Evolutionary conservation across 2,329 filamentous ascomycete genomes (phyloP).

Genomic region (Mycosphaerelloides madeirae): DNA sequence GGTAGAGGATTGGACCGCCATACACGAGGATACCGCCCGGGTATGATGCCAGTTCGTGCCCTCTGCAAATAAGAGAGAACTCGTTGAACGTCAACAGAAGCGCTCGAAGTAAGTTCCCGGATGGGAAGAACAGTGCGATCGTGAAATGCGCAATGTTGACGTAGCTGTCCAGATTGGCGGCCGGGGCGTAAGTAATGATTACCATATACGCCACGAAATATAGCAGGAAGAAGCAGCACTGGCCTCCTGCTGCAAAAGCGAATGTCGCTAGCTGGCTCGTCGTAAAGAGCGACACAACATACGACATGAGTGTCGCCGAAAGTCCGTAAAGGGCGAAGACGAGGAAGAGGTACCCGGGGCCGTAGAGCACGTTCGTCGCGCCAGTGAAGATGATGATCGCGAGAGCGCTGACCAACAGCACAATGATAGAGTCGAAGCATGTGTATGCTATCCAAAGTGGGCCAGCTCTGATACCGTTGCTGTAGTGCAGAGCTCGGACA

Average conservation of each 20-base stretch:
- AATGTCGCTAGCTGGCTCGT: conserved; percentile 78
- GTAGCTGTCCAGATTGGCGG: conserved; percentile 62
- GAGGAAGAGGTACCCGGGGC: conserved; percentile 74
- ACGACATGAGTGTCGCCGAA: conserved; percentile 69
- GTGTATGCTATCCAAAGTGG: conserved; percentile 84
- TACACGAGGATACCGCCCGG: conserved; percentile 69
- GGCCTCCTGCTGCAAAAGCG: conserved; percentile 72
- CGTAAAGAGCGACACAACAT: conserved; percentile 75
- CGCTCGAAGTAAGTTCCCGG: conserved; percentile 68
- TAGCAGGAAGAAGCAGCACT: conserved; percentile 53
- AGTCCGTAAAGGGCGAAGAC: conserved; percentile 77
- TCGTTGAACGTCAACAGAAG: conserved; percentile 76
- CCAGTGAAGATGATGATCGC: conserved; percentile 64
- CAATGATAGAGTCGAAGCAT: conserved; percentile 72
- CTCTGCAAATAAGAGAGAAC: conserved; percentile 71
- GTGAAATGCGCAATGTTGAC: conserved; percentile 70
- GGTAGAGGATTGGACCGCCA: conserved; percentile 78
- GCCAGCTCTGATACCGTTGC: conserved; percentile 76
- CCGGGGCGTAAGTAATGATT: conserved; percentile 65
- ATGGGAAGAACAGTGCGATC: conserved; percentile 68
- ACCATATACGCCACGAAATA: conserved; percentile 44
- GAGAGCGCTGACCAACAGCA: conserved; percentile 62
- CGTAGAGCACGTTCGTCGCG: conserved; percentile 66
- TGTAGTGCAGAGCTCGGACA: conserved; percentile 82
- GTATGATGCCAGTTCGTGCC: conserved; percentile 59